Percentiles rank a stretch among this genome's conserved stretches.
phyloP scores from a whole-genome alignment of 2,329 filamentous ascomycete genomes.

The Scedosporium minutisporum region DNA sequence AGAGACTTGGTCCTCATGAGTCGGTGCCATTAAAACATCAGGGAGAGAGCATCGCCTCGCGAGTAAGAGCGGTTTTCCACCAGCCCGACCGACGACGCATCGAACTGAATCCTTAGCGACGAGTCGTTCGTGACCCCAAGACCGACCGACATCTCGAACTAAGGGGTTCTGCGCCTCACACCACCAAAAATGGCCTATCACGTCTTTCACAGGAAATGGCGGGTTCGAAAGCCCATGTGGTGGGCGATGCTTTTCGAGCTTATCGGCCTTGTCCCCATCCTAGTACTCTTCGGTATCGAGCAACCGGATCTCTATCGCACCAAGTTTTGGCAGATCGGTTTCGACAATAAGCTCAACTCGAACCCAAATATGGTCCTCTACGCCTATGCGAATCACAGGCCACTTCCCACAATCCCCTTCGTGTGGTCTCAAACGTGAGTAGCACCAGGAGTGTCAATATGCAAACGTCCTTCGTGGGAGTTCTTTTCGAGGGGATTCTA shows the following conservation, averaged over 20 bases:
- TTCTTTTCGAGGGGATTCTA: conserved; percentile 3
- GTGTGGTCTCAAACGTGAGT: conserved; percentile 67
- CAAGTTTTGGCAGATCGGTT: conserved; percentile 64
- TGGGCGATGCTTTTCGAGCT: conserved; percentile 59
- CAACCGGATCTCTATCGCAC: conserved; percentile 65
- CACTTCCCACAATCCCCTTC: conserved; percentile 52
- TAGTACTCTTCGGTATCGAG: conserved; percentile 64
- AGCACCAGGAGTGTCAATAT: not conserved
- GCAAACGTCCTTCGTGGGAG: no score
- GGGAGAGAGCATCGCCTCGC: not conserved
- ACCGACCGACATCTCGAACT: not conserved
- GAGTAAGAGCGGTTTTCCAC: not conserved
- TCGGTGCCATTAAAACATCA: not conserved
- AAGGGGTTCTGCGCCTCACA: not conserved
- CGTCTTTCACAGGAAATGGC: conserved; percentile 52
- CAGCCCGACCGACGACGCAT: not conserved
- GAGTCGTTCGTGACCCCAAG: not conserved
- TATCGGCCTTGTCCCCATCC: conserved; percentile 49
- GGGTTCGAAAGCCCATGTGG: conserved; percentile 47
- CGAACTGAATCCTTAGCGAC: not conserved
- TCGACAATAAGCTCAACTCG: conserved; percentile 63
- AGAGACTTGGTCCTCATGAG: not conserved
- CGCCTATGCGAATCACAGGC: conserved; percentile 61
- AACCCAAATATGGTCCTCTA: conserved; percentile 61
- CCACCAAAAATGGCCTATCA: conserved; percentile 27